Conservation (phyloP, 2,329 filamentous ascomycete genomes). For the Pseudogymnoascus sp. region DNA sequence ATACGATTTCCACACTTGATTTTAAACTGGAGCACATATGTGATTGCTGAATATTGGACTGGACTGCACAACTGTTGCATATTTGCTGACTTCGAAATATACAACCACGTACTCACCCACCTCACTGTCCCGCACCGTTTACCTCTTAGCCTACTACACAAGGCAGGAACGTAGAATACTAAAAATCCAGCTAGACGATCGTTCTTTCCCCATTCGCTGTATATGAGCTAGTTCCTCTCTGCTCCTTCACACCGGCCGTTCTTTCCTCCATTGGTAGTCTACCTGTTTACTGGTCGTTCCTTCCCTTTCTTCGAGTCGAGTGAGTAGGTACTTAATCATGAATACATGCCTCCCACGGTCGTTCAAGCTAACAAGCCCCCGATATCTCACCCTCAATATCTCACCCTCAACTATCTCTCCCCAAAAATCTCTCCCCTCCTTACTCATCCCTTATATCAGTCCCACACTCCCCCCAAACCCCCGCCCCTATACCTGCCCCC, state of each 20-base stretch:
- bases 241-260: too few species aligned
- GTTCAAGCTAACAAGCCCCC: not conserved
- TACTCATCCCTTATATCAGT: not conserved
- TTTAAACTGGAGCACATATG: not conserved
- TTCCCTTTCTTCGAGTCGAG: too few species aligned
- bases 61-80: not conserved
- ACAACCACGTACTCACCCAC: not conserved
- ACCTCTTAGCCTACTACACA: too few species aligned
- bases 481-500: not conserved
- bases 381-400: not conserved
- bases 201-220: too few species aligned
- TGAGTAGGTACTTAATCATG: too few species aligned
- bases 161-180: too few species aligned
- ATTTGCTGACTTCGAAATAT: not conserved
- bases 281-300: too few species aligned
- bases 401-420: not conserved
- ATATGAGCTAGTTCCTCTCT: too few species aligned
- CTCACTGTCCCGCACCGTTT: too few species aligned
- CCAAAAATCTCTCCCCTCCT: not conserved
- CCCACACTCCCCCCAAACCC: not conserved
- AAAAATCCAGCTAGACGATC: too few species aligned
- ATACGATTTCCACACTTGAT: constrained; percentile 3
- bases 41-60: not conserved
- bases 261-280: too few species aligned
- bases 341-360: not conserved